Evolutionary conservation across 192 early-diverging fungal genomes (phyloP).

Genomic region (Linnemannia zychae): DNA sequence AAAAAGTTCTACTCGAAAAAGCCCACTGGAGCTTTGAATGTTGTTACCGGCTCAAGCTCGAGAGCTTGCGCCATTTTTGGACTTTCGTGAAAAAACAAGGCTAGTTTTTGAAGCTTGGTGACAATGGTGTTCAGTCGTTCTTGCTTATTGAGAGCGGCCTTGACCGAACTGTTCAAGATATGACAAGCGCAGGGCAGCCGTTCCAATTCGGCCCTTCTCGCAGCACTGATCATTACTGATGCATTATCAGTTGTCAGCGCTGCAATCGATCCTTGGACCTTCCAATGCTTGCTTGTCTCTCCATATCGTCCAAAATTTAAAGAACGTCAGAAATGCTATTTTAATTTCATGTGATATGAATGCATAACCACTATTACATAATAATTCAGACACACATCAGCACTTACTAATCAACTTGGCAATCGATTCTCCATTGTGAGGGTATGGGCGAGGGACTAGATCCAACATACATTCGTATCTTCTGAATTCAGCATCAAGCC

Average conservation of each 20-base stretch:
- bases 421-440: constrained; percentile 11
- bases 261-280: not conserved
- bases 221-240: constrained; percentile 8
- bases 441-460: constrained; percentile 3
- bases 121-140: not conserved
- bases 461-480: constrained; percentile 4
- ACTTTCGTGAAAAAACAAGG: not conserved
- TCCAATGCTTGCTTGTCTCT: not conserved
- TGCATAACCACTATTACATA: not conserved
- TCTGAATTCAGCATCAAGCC: constrained; percentile 1
- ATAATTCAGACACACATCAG: not conserved
- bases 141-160: not conserved
- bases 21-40: too few relatives aligned
- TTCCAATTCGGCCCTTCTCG: not conserved
- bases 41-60: not conserved
- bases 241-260: constrained; percentile 3
- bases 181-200: not conserved
- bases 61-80: constrained; percentile 1
- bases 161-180: constrained; percentile 6
- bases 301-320: not conserved
- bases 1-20: too few relatives aligned
- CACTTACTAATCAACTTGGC: not conserved
- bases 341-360: too few relatives aligned
- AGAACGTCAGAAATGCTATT: not conserved
- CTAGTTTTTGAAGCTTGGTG: not conserved